Evolutionary conservation across 371 early-diverging fungal genomes (phyloP).

Genomic region (Mortierella sp.): DNA sequence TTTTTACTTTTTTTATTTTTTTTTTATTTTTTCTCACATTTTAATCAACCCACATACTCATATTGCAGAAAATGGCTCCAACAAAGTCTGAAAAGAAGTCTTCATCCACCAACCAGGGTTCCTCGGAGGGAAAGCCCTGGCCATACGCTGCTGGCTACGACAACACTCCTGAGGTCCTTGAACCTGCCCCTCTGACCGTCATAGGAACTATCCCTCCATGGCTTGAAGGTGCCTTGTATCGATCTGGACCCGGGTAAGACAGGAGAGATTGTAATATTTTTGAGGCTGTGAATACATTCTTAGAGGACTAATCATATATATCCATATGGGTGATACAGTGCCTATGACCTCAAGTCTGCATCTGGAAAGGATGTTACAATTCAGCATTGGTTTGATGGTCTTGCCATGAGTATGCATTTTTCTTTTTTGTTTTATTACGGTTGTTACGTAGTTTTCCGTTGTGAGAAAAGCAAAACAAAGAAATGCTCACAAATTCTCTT

Average conservation of each 20-base stretch:
- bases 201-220: slow-evolving; percentile 68
- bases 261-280: neutral
- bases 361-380: slow-evolving; percentile 67
- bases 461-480: neutral
- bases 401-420: slow-evolving; percentile 60
- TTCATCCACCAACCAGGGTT: neutral
- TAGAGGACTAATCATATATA: neutral
- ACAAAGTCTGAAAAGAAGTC: neutral
- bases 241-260: slow-evolving; percentile 63
- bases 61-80: neutral
- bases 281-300: neutral
- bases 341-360: slow-evolving; percentile 46
- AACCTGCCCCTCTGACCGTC: slow-evolving; percentile 57
- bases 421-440: neutral
- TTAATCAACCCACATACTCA: neutral
- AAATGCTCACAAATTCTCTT: neutral
- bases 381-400: slow-evolving; percentile 74
- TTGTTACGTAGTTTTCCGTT: neutral
- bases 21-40: neutral
- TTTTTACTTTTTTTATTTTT: neutral
- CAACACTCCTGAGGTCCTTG: slow-evolving; percentile 64
- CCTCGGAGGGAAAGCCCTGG: slow-evolving; percentile 46
- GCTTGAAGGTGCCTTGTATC: slow-evolving; percentile 70
- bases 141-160: slow-evolving; percentile 56
- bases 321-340: slow-evolving; percentile 1